phyloP scores from a whole-genome alignment of 192 early-diverging fungal species.

The Diversispora epigaea region DNA sequence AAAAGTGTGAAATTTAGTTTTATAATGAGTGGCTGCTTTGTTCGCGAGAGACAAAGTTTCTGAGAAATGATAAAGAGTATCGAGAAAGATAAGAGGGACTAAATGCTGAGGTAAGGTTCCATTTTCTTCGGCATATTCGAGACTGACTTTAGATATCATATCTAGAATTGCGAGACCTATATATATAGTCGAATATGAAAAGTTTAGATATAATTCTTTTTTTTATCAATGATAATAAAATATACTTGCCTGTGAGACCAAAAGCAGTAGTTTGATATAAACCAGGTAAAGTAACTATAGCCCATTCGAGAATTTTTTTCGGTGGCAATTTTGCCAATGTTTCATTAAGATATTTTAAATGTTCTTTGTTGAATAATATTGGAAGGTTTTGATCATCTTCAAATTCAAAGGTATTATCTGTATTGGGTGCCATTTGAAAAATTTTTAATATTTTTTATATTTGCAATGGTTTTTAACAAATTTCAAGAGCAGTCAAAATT shows the following conservation, averaged over 20 bases:
- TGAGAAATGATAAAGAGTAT: conserved; percentile 93
- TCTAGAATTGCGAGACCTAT: conserved; percentile 78
- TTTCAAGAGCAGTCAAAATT: too few species aligned
- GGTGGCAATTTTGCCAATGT: conserved; percentile 67
- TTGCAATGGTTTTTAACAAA: too few species aligned
- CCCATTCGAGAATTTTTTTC: conserved; percentile 86
- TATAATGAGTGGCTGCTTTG: conserved; percentile 66
- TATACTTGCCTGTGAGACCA: conserved; percentile 72
- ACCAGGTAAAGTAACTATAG: conserved; percentile 70
- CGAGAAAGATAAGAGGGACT: conserved; percentile 88
- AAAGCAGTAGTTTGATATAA: conserved; percentile 95
- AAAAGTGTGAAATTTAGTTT: conserved; percentile 65
- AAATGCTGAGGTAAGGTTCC: conserved; percentile 43
- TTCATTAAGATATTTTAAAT: conserved; percentile 75
- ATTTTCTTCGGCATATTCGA: conserved; percentile 43
- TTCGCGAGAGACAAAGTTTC: conserved; percentile 84
- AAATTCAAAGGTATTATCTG: neutral
- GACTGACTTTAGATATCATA: conserved; percentile 73
- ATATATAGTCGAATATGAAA: neutral
- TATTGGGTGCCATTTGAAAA: neutral
- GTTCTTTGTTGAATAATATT: conserved; percentile 50
- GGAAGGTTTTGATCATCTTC: neutral
- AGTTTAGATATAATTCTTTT: conserved; percentile 9
- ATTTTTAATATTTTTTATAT: too few species aligned
- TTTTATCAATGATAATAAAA: neutral